phyloP scores from a whole-genome alignment of 805 yeast species.

The Pichia sporocuriosa region DNA sequence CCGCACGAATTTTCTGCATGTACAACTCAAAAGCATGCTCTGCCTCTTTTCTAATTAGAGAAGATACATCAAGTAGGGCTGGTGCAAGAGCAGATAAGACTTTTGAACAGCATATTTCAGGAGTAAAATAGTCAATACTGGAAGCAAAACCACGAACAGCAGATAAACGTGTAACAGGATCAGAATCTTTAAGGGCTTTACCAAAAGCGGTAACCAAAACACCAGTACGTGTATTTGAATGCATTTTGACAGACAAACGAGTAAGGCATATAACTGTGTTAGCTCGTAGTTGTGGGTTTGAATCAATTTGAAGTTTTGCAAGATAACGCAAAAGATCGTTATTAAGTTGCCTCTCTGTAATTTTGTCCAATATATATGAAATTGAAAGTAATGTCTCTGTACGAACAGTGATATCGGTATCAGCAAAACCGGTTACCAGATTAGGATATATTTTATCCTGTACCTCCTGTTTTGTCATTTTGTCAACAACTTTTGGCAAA shows the following conservation, averaged over 20 bases:
- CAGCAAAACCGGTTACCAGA: slow-evolving; percentile 76
- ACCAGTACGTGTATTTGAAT: slow-evolving; percentile 49
- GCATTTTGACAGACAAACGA: slow-evolving; percentile 54
- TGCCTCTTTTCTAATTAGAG: slow-evolving; percentile 67
- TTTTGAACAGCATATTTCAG: slow-evolving; percentile 72
- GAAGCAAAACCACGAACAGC: slow-evolving; percentile 69
- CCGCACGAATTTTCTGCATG: slow-evolving; percentile 45
- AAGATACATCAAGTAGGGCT: slow-evolving; percentile 68
- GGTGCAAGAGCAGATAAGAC: slow-evolving; percentile 82
- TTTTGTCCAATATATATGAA: slow-evolving; percentile 48
- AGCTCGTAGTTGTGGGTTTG: slow-evolving; percentile 67
- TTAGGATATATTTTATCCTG: slow-evolving; percentile 62
- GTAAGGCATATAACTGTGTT: slow-evolving; percentile 68
- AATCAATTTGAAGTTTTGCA: slow-evolving; percentile 78
- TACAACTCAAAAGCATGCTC: slow-evolving; percentile 58
- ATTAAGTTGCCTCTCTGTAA: slow-evolving; percentile 75
- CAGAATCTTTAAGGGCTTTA: slow-evolving; percentile 75
- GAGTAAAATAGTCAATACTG: slow-evolving; percentile 58
- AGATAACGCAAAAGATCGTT: slow-evolving; percentile 74
- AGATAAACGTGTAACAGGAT: slow-evolving; percentile 64
- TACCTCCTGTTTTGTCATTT: slow-evolving; percentile 52
- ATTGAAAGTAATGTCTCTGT: slow-evolving; percentile 70
- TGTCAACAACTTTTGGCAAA: slow-evolving; percentile 47
- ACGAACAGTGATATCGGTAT: slow-evolving; percentile 73
- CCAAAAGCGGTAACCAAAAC: slow-evolving; percentile 84